Conservation (phyloP, 768 basidiomycete genomes). For the Suillus clintonianus region DNA sequence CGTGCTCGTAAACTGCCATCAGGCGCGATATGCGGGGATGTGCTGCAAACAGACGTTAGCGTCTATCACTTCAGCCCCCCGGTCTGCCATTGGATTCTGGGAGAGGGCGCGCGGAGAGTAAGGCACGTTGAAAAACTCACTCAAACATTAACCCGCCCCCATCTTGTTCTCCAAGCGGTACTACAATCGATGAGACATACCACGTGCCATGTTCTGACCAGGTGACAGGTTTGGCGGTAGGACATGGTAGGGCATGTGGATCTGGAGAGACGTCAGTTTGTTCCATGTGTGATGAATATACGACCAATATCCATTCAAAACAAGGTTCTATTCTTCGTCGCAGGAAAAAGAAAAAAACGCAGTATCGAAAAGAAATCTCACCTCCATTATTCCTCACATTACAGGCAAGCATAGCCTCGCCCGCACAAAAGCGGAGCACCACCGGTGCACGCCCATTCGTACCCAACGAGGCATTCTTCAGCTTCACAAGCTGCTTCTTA, state of each 20-base stretch:
- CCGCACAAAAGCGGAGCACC: background rate
- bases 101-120: background rate
- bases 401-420: background rate
- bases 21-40: conserved; percentile 46
- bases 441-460: background rate
- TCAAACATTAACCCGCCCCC: conserved; percentile 52
- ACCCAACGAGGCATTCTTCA: background rate
- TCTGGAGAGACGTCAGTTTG: background rate
- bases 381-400: background rate
- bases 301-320: background rate
- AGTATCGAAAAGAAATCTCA: background rate
- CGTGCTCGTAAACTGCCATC: conserved; percentile 49
- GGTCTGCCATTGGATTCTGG: background rate
- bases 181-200: conserved; percentile 34
- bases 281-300: background rate
- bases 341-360: background rate
- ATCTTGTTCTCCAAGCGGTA: conserved; percentile 40
- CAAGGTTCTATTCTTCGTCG: background rate
- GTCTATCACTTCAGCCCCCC: background rate
- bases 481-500: background rate
- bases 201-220: conserved; percentile 17
- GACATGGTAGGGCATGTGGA: conserved; percentile 10
- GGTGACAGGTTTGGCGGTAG: background rate
- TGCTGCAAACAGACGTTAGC: conserved; percentile 27
- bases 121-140: conserved; percentile 38